Evolutionary conservation across 1,139 yeast genomes (phyloP).

Genomic region (Candida sp.): DNA sequence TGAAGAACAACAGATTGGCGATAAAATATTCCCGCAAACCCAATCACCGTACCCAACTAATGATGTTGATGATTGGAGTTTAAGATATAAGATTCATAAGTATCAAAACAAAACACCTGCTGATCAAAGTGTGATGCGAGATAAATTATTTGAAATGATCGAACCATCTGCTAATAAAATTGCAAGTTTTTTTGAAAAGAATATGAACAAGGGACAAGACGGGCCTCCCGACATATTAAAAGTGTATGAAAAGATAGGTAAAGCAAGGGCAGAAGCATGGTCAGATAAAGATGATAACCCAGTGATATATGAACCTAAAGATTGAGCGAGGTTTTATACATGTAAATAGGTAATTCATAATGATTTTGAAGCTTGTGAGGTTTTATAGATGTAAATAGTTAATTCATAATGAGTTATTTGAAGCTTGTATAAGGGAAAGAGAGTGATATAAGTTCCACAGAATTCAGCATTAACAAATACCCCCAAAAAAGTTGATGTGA

Average conservation of each 20-base stretch:
- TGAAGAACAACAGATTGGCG: conserved; percentile 1
- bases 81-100: neutral
- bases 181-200: neutral
- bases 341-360: neutral
- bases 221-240: conserved; percentile 12
- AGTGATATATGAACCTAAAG: conserved; percentile 15
- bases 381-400: neutral
- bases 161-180: neutral
- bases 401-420: too few species aligned
- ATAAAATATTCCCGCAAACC: neutral
- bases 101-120: neutral
- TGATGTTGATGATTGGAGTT: neutral
- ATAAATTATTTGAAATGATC: neutral
- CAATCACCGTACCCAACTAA: neutral
- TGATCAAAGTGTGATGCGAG: neutral
- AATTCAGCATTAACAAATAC: too few species aligned
- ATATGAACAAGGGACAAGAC: neutral
- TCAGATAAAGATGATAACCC: conserved; percentile 17
- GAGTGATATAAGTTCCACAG: too few species aligned
- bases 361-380: too few species aligned
- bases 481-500: too few species aligned
- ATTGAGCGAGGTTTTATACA: neutral
- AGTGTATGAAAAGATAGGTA: conserved; percentile 25
- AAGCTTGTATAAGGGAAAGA: too few species aligned
- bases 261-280: conserved; percentile 24